Percentiles rank a stretch among this genome's conserved stretches.
These are phyloP conservation scores for Hansenula anomala DNA, from an alignment of 1,139 yeast species.

Conservation along the genomic window DNA sequence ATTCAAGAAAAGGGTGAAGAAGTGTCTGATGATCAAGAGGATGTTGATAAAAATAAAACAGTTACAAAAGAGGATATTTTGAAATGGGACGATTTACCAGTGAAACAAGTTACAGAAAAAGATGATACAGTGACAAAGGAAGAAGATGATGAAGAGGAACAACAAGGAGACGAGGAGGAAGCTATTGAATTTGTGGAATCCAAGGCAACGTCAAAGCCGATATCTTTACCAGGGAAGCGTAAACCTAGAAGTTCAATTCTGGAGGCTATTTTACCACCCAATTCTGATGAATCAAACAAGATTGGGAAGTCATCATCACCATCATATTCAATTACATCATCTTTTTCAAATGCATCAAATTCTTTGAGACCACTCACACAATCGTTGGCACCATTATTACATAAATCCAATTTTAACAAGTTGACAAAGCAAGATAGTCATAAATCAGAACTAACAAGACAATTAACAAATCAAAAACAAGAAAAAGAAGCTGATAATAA, in stretches of 20 bases:
- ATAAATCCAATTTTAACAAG: constrained; percentile 11
- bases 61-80: constrained; percentile 28
- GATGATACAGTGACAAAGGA: background rate
- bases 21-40: constrained; percentile 9
- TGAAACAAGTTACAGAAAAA: constrained; percentile 4
- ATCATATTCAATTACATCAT: constrained; percentile 20
- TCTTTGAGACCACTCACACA: constrained; percentile 11
- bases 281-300: constrained; percentile 13
- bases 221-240: constrained; percentile 2
- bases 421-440: constrained; percentile 16
- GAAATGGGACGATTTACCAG: constrained; percentile 17
- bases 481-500: constrained; percentile 6
- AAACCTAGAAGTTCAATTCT: constrained; percentile 11
- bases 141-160: background rate
- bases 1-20: constrained; percentile 12
- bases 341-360: constrained; percentile 17
- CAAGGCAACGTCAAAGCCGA: constrained; percentile 2
- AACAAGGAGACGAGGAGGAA: constrained; percentile 4
- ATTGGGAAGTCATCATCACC: constrained; percentile 18
- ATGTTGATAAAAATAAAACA: constrained; percentile 26
- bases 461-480: constrained; percentile 15
- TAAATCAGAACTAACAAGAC: constrained; percentile 20
- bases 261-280: constrained; percentile 12
- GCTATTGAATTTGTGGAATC: constrained; percentile 16
- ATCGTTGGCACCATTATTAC: constrained; percentile 6